Evolutionary conservation across 148 eudicot species (phyloP), one percentile per base, ranked within the genome.

Genomic region (Silene latifolia): DNA sequence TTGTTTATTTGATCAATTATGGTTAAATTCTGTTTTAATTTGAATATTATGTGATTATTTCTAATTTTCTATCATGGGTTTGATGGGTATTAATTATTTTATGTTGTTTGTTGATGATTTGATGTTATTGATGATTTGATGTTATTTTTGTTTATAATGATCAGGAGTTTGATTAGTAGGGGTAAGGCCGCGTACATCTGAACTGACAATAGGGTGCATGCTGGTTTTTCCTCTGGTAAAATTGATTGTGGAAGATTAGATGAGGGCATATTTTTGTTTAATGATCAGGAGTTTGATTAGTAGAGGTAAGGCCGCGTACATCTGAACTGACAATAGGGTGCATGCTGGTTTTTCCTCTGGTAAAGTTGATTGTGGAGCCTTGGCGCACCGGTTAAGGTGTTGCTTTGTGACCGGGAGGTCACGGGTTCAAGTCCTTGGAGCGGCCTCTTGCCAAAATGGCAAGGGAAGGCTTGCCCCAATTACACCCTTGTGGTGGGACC

Each of bases 61-160:
- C 3, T 13, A 0, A 51, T 7, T 20, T 69, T 69, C 7, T 46
- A 21, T n/a, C 14, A 9, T 42, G 48, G 69, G 69, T 46, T 13
- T n/a, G 6, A 9, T 42, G 48, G 69, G 69, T 66, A 20, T 67
- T 67, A 29, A 67, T 67, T 44, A 19, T 19, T 39, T 44, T 0
- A n/a, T 67, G 24, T 67, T 67, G 24, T 66, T 64, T 39, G 24
- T 67, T 67, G 53, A 8, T 67, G 39, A 39, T 35, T 35, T 67
- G 10, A 39, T 67, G 6, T 4, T 35, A 20, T 67, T 44, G n/a
- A 21, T 46, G 29, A n/a, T 20, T 10, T 44, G 25, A 7, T 5
- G 29, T 17, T 14, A 51, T 1, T 51, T 51, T 12, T 51, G 56
- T 12, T 51, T 39, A 39, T 7, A 39, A 12, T 62, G 66, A 62